These are phyloP conservation scores for Amyloporia xantha DNA, from an alignment of 768 basidiomycete genomes.

Conservation along the genomic window DNA sequence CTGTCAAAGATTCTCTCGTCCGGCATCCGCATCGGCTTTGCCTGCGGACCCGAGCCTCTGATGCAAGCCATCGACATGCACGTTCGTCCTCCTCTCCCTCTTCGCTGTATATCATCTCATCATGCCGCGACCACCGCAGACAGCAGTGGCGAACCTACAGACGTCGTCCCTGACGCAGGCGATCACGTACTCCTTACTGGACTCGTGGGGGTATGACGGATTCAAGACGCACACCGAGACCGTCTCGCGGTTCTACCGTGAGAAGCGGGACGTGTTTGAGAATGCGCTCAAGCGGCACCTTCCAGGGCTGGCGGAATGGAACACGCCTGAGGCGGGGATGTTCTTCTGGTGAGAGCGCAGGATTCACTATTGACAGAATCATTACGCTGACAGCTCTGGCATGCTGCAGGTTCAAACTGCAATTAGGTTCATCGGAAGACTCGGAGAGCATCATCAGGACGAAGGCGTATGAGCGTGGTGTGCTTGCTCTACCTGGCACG, in stretches of 20 bases:
- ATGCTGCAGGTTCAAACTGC: slow-evolving; percentile 60
- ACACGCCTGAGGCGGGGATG: slow-evolving; percentile 73
- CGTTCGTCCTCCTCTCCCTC: slow-evolving; percentile 39
- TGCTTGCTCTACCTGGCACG: slow-evolving; percentile 83
- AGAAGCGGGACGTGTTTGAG: slow-evolving; percentile 77
- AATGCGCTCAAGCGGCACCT: slow-evolving; percentile 69
- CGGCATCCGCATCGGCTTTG: slow-evolving; percentile 79
- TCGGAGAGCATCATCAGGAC: slow-evolving; percentile 66
- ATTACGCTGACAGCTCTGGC: neutral
- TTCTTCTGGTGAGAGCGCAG: slow-evolving; percentile 71
- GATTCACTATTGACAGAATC: neutral
- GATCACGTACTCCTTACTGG: slow-evolving; percentile 51
- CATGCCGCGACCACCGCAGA: slow-evolving; percentile 33
- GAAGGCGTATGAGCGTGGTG: slow-evolving; percentile 73
- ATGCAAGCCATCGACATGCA: slow-evolving; percentile 68
- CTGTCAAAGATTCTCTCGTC: slow-evolving; percentile 80
- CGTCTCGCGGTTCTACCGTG: slow-evolving; percentile 68
- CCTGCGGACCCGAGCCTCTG: slow-evolving; percentile 65
- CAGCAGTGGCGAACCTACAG: slow-evolving; percentile 64
- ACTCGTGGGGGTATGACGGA: slow-evolving; percentile 73
- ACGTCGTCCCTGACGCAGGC: slow-evolving; percentile 60
- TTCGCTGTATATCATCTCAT: neutral
- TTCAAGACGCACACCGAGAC: slow-evolving; percentile 63
- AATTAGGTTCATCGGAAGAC: slow-evolving; percentile 29
- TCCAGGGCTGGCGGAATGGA: slow-evolving; percentile 69